Percentiles rank a stretch among this genome's conserved stretches.
phyloP scores from a whole-genome alignment of 2,329 filamentous ascomycete genomes.

The Aspergillus tubingensis region DNA sequence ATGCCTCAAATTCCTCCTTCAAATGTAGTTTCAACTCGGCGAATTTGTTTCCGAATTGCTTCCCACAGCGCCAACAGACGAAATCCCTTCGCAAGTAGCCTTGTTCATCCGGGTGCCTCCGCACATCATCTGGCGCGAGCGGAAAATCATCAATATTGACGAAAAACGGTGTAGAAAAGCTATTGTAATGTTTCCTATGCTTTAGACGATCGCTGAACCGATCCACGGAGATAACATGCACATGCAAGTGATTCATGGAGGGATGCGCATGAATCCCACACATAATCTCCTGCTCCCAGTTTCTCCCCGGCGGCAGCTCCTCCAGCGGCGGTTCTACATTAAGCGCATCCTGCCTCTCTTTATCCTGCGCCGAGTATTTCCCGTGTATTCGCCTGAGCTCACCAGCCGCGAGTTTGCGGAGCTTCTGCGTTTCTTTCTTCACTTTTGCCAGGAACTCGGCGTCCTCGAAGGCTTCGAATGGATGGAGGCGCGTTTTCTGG shows the following conservation, averaged over 20 bases:
- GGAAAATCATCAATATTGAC: conserved; percentile 79
- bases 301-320: conserved; percentile 69
- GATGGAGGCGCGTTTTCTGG: conserved; percentile 64
- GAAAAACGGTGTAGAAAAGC: conserved; percentile 84
- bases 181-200: conserved; percentile 88
- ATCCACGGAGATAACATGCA: conserved; percentile 83
- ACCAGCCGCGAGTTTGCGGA: conserved; percentile 67
- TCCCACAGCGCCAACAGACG: conserved; percentile 80
- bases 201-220: conserved; percentile 71
- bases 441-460: conserved; percentile 67
- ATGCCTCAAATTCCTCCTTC: conserved; percentile 70
- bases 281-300: conserved; percentile 75
- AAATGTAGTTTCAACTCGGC: conserved; percentile 74
- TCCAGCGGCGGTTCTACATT: conserved; percentile 52
- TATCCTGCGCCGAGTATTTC: conserved; percentile 63
- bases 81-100: conserved; percentile 68
- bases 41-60: conserved; percentile 74
- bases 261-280: conserved; percentile 84
- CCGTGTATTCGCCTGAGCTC: conserved; percentile 74
- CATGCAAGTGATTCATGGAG: conserved; percentile 88
- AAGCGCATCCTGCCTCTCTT: conserved; percentile 64
- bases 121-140: conserved; percentile 63
- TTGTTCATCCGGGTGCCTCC: conserved; percentile 58
- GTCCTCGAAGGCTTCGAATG: conserved; percentile 76
- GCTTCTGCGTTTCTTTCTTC: conserved; percentile 59